Conservation (phyloP, 257 asterid genomes). For the Solanum chmielewskii region DNA sequence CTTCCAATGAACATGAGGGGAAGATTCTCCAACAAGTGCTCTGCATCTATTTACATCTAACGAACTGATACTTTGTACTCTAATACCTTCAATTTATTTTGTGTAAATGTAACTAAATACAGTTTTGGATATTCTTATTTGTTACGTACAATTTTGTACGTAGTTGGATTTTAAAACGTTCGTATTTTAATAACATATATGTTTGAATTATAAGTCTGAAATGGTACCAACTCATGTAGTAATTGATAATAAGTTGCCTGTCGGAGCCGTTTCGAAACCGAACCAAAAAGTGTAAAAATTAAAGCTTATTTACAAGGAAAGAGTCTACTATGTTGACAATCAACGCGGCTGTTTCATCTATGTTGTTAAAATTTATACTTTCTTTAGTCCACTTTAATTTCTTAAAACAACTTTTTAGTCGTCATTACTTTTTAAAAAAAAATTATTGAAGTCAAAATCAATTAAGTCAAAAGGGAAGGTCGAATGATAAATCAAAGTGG, state of each 20-base stretch:
- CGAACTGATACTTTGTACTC: neutral
- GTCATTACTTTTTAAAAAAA: neutral
- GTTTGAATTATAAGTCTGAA: neutral
- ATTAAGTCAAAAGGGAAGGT: neutral
- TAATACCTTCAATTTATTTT: neutral
- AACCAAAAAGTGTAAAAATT: neutral
- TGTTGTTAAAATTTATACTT: neutral
- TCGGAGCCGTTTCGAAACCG: neutral
- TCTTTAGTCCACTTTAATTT: neutral
- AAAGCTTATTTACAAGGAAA: neutral
- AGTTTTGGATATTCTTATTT: neutral
- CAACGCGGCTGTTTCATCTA: neutral
- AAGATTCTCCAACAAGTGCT: conserved; percentile 44
- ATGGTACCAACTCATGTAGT: too few relatives aligned
- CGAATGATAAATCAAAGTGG: neutral
- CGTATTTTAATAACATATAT: neutral
- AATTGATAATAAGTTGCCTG: neutral
- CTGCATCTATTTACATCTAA: conserved; percentile 35
- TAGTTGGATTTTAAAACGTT: neutral
- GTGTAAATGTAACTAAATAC: neutral
- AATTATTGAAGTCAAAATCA: neutral
- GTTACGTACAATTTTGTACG: neutral
- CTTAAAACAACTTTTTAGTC: neutral
- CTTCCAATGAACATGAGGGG: conserved; percentile 30
- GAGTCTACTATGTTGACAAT: neutral